Percentiles rank a stretch among this genome's conserved stretches.
Evolutionary conservation across 106 monocot genomes (phyloP).

Genomic region (Platanthera zijinensis): DNA sequence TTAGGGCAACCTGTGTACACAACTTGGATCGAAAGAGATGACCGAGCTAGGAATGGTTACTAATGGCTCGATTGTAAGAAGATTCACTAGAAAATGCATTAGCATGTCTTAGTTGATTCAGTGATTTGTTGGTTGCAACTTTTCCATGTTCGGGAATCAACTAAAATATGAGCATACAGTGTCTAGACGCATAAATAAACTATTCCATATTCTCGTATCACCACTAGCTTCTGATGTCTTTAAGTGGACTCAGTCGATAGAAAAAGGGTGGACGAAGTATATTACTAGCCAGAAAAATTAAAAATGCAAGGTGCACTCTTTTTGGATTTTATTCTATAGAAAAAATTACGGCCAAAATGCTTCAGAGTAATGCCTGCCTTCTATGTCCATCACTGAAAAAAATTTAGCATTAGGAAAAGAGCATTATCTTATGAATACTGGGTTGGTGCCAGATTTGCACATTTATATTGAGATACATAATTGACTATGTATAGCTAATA

Average conservation of each 20-base stretch:
- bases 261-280: slow-evolving; percentile 4
- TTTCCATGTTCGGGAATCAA: too few relatives aligned
- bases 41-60: too few relatives aligned
- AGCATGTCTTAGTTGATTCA: too few relatives aligned
- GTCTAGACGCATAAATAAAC: too few relatives aligned
- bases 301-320: slow-evolving; percentile 22
- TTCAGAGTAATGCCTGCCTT: neutral
- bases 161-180: too few relatives aligned
- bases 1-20: too few relatives aligned
- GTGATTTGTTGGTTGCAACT: too few relatives aligned
- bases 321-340: slow-evolving; percentile 20
- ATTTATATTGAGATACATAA: slow-evolving; percentile 35
- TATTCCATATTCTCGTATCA: too few relatives aligned
- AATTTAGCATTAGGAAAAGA: slow-evolving; percentile 16
- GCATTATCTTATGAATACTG: slow-evolving; percentile 21
- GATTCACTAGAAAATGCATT: too few relatives aligned
- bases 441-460: slow-evolving; percentile 32
- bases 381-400: slow-evolving; percentile 9
- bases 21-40: too few relatives aligned
- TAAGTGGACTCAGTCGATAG: neutral
- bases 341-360: neutral
- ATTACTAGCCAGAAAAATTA: slow-evolving; percentile 12
- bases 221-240: too few relatives aligned
- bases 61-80: too few relatives aligned
- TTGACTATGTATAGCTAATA: slow-evolving; percentile 31